Evolutionary conservation across 306 rosid species (phyloP), one percentile per base, ranked within the genome.

Genomic region (Sicyos baderoa): DNA sequence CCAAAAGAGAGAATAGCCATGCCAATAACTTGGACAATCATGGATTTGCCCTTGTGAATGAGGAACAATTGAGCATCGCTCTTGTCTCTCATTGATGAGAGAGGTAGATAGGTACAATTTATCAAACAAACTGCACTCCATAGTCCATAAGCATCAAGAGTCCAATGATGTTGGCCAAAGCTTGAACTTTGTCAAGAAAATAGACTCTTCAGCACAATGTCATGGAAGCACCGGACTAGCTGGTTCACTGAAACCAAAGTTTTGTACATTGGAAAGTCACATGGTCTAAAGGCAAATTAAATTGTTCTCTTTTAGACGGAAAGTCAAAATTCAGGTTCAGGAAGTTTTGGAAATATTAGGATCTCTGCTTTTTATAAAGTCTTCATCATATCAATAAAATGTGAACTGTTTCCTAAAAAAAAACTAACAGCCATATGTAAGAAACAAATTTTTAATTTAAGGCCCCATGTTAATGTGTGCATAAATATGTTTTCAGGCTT

Each of bases 131-230:
- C 35, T 21, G 61, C 16, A 3, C 37, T 12, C 51, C 16, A 12
- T 14, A 13, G 47, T 54, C 62, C 62, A 12, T 12, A 56, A 56
- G 62, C 37, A 56, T 56, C 62, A 56, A 56, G 37, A 23, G 32
- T 56, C 37, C 62, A 19, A 7, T 56, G 37, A 23, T 23, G 37
- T 21, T 53, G 12, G 9, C 22, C 18, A 53, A 56, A 57, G 40
- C 63, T 57, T 57, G 63, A 25, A 57, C 63, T 57, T 22, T 14
- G 63, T 60, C 42, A 15, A 60, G 37, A 60, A 47, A 60, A 60
- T 27, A 22, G 61, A 14, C 22, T 32, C 22, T 60, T 16, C 2
- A 37, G 48, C 48, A 27, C 47, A 60, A 32, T 53, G 58, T 19
- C 13, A 54, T 2, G 58, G n/a, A 48, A 48, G n/a, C n/a, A 13